Evolutionary conservation across 2,329 filamentous ascomycete species (phyloP), one percentile per base, ranked within the genome.

Genomic region (Colletotrichum euphorbiae): DNA sequence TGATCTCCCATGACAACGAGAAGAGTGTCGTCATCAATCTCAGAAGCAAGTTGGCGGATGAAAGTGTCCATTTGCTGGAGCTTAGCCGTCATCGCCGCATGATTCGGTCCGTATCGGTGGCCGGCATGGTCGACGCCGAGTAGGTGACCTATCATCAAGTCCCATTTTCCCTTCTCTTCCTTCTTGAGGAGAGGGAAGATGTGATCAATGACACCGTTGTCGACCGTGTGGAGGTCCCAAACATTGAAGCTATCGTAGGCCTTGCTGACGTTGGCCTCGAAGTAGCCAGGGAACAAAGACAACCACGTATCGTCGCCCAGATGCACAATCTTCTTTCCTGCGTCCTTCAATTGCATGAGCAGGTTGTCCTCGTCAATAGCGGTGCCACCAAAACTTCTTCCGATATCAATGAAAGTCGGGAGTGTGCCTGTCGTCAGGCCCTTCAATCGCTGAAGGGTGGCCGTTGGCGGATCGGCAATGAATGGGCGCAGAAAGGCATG

Each of bases 221-320:
- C 96, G 3, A 99, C 93, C 0, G 96, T 98, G 78, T 98, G 94
- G 74, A 99, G 80, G 78, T 99, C 96, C 93, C 94, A 98, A 6
- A 98, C 96, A 75, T 98, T 98, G 82, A 99, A 97, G 70, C 95
- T 98, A 77, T 98, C 95, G 78, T 97, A 99, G 0, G 96, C 89
- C 73, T 86, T 89, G 73, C 94, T 97, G 64, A 98, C 88, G 64
- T 95, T 92, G 8, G 90, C 82, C 77, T 97, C 91, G 74, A 99
- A 99, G 78, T 97, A 94, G n/a, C 87, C 93, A 0, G 96, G 96
- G 77, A 98, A 99, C 15, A 99, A 83, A 48, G 93, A 87, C 72
- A 94, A 92, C 96, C 96, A 99, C 4, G 96, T 99, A 80, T 99
- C 95, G 77, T 99, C 96, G n/a, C 96, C 96, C 42, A 99, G 83